These are phyloP conservation scores for Termitomyces sp. DNA, from an alignment of 768 basidiomycete genomes.

Conservation along the genomic window DNA sequence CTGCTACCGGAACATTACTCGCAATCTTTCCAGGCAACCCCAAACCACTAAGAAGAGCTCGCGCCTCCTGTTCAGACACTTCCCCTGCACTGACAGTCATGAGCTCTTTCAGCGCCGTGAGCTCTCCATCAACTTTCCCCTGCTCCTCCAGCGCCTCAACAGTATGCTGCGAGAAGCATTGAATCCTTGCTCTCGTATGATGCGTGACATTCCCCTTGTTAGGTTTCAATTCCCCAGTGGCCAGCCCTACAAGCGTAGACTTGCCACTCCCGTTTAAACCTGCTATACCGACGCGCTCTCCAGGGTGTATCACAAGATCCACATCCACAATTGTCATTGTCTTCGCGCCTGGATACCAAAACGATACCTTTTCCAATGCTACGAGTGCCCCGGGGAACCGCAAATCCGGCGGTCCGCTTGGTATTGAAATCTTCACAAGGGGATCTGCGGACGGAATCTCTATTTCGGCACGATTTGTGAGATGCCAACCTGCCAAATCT, in stretches of 20 bases:
- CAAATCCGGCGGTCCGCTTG: constrained; percentile 20
- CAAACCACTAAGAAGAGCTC: constrained; percentile 38
- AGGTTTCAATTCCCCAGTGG: constrained; percentile 29
- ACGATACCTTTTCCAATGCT: constrained; percentile 19
- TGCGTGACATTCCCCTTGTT: constrained; percentile 43
- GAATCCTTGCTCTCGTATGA: constrained; percentile 52
- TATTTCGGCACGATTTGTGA: constrained; percentile 34
- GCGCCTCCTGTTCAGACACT: constrained; percentile 34
- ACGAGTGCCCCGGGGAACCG: constrained; percentile 23
- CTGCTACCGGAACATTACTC: constrained; percentile 36
- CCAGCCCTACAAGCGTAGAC: constrained; percentile 35
- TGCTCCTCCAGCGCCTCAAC: constrained; percentile 44
- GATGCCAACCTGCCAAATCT: constrained; percentile 42
- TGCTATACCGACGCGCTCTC: constrained; percentile 21
- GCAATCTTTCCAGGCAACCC: constrained; percentile 41
- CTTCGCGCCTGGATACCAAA: constrained; percentile 20
- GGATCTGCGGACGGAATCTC: constrained; percentile 35
- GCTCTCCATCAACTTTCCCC: constrained; percentile 22
- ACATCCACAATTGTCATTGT: constrained; percentile 16
- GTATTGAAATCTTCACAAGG: constrained; percentile 30
- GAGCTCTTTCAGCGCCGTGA: constrained; percentile 18
- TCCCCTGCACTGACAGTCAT: constrained; percentile 15
- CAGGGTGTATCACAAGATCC: constrained; percentile 21
- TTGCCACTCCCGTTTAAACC: constrained; percentile 43
- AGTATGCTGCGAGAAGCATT: constrained; percentile 60